phyloP scores from a whole-genome alignment of 1,284 basidiomycete genomes.

The Salmacisia buchloeana region DNA sequence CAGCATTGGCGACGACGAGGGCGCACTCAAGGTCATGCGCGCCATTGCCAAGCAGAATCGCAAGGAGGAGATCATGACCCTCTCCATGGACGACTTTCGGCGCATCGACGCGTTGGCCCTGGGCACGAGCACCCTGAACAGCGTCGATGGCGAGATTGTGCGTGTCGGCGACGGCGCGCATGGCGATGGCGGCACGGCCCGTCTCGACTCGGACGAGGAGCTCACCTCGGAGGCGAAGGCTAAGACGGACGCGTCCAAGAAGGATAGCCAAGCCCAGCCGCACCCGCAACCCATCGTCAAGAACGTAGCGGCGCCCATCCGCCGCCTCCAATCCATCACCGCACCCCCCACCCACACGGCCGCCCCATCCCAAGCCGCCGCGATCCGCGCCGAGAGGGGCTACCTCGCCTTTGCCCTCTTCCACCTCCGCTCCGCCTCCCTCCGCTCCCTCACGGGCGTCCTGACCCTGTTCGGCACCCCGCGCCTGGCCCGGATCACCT shows the following conservation, averaged over 20 bases:
- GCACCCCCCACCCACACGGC: neutral
- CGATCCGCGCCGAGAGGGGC: neutral
- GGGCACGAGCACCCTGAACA: neutral
- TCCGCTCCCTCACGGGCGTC: neutral
- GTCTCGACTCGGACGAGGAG: conserved; percentile 12
- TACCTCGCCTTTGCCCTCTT: neutral
- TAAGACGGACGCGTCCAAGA: conserved; percentile 15
- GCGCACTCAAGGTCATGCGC: conserved; percentile 30
- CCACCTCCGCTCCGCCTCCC: neutral
- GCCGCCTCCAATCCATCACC: conserved; percentile 1
- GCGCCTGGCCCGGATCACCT: neutral
- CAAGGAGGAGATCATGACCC: conserved; percentile 50
- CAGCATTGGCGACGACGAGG: conserved; percentile 30
- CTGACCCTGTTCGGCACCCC: neutral
- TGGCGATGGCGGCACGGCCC: conserved; percentile 13
- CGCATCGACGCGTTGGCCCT: conserved; percentile 1
- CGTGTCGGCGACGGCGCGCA: conserved; percentile 12
- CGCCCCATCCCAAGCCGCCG: neutral
- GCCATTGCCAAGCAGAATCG: conserved; percentile 29
- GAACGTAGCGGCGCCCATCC: neutral
- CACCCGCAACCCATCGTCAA: too few relatives aligned
- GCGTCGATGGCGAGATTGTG: conserved; percentile 40
- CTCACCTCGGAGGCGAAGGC: conserved; percentile 15
- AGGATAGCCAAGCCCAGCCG: conserved; percentile 6
- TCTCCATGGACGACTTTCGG: conserved; percentile 51